Percentiles rank a stretch among this genome's conserved stretches.
Conservation (phyloP, 2,329 filamentous ascomycete species). For the Curvularia verruculosa region DNA sequence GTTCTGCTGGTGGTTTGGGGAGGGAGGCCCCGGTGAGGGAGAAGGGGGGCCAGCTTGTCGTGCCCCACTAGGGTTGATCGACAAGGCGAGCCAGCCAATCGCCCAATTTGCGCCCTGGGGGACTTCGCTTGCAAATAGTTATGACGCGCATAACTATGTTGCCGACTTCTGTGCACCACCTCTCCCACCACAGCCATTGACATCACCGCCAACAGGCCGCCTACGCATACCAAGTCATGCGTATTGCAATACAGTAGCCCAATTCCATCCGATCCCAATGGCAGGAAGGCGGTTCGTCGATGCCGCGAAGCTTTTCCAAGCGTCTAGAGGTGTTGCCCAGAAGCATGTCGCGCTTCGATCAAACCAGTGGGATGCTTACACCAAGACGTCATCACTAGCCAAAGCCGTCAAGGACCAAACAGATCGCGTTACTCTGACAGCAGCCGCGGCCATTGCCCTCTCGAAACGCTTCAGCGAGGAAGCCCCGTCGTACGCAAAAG, state of each 20-base stretch:
- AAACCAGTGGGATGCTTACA: constrained; percentile 67
- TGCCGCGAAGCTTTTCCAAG: constrained; percentile 58
- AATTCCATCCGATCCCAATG: constrained; percentile 46
- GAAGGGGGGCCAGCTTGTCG: constrained; percentile 1
- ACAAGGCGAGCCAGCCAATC: constrained; percentile 12
- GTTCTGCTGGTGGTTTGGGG: constrained; percentile 4
- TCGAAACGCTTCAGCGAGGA: constrained; percentile 63
- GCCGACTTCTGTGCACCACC: not conserved
- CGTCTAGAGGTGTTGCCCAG: constrained; percentile 53
- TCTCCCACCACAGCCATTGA: not conserved
- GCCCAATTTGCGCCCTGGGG: constrained; percentile 1
- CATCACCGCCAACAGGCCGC: not conserved
- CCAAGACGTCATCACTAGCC: constrained; percentile 67
- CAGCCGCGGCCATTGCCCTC: constrained; percentile 65
- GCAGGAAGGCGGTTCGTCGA: constrained; percentile 59
- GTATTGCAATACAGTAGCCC: constrained; percentile 20
- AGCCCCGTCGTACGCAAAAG: constrained; percentile 43
- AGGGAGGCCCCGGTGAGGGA: constrained; percentile 1
- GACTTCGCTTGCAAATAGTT: constrained; percentile 30
- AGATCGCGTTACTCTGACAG: constrained; percentile 65
- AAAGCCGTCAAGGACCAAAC: constrained; percentile 67
- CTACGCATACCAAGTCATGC: constrained; percentile 21
- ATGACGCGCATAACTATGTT: constrained; percentile 40
- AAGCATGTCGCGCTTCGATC: constrained; percentile 65
- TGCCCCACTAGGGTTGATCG: constrained; percentile 17